Evolutionary conservation across 208 protist species (phyloP), one percentile per base, ranked within the genome.

Genomic region (Acanthamoeba triangularis): DNA sequence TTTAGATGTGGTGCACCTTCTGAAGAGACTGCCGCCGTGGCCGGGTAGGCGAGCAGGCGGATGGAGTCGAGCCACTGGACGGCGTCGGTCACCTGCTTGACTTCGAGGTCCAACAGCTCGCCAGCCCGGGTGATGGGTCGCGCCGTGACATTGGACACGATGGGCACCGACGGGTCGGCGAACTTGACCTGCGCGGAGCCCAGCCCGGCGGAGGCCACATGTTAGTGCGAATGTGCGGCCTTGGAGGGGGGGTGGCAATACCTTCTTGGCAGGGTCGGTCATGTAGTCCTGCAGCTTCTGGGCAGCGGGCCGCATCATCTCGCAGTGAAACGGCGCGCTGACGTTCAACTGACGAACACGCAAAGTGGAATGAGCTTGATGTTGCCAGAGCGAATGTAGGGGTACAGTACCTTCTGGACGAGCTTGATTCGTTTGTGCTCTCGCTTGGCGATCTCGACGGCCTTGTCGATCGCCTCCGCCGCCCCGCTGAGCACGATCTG

Each of bases 31-130:
- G 44, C 30, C 8, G 25, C 25, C 2, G 85, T 69, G 11, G 85
- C 16, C 18, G 85, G 85, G 35, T 91, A 91, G 85, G 85, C 85
- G 25, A 91, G 59, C 10, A 65, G 61, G 18, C 85, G 90, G 3
- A 94, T 56, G 65, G 47, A 67, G 20, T 94, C 90, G 37, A 80
- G 41, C 90, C 90, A 94, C 41, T 80, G 90, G 13, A 94, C 90
- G 28, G 90, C 47, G 16, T 74, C 67, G 49, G 61, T 94, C 47
- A 94, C 90, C 67, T 94, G 90, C 67, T 80, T 41, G 2, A 94
- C 90, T 28, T 67, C 47, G 65, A 94, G 85, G 8, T 91, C 85
- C 85, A 25, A 30, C 54, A 91, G 56, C 37, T 65, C 61, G 52
- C 13, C 61, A 11, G 54, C 61, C 52, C n/a, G 8, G 37, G 41